These are phyloP conservation scores for Dovyalis caffra DNA, from an alignment of 345 rosid species.

Conservation along the genomic window DNA sequence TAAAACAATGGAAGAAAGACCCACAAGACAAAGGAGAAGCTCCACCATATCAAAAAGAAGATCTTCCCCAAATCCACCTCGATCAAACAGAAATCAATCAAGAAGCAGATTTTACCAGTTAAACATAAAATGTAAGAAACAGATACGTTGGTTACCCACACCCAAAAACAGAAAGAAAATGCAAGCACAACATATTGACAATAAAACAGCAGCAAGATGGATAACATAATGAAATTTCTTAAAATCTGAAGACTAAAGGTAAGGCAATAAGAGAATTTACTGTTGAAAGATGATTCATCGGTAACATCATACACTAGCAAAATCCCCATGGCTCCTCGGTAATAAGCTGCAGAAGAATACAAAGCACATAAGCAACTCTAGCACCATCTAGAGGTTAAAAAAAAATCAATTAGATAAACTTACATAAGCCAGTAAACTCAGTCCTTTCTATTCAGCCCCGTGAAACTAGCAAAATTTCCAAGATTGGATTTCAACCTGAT, in stretches of 20 bases:
- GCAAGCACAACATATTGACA: neutral
- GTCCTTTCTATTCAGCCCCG: too few species aligned
- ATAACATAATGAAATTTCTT: neutral
- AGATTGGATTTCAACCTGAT: too few species aligned
- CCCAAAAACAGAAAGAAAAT: neutral
- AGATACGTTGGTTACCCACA: neutral
- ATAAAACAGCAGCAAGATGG: neutral
- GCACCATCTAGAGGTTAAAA: neutral
- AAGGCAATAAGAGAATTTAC: conserved; percentile 11
- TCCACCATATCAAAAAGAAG: neutral
- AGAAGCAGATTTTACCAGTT: neutral
- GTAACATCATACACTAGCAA: conserved; percentile 30
- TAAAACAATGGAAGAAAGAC: neutral
- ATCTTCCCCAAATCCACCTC: neutral
- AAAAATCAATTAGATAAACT: neutral
- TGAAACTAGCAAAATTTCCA: too few species aligned
- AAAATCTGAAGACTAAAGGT: neutral
- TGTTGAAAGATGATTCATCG: conserved; percentile 29
- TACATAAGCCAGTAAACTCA: neutral
- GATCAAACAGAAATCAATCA: neutral
- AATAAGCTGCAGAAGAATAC: conserved; percentile 18
- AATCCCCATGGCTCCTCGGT: conserved; percentile 30
- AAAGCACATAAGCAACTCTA: neutral
- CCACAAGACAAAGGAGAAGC: neutral
- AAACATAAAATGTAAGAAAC: neutral